Percentiles rank a stretch among this genome's conserved stretches.
Evolutionary conservation across 2,329 filamentous ascomycete species (phyloP).

Genomic region (Monosporascus sp.): DNA sequence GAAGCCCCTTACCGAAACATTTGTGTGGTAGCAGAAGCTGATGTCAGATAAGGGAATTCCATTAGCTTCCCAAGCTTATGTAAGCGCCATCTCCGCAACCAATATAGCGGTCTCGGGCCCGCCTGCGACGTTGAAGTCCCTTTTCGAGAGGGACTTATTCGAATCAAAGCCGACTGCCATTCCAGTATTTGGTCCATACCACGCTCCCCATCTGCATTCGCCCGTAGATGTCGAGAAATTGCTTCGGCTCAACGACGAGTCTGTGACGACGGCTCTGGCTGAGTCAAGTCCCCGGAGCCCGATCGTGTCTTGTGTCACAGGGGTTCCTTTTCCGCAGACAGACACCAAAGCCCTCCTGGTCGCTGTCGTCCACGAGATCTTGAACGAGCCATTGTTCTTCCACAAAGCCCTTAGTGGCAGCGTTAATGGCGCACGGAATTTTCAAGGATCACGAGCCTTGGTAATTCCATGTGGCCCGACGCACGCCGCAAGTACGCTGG

Average conservation of each 20-base stretch:
- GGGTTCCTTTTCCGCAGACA: constrained; percentile 34
- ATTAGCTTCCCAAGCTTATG: constrained; percentile 42
- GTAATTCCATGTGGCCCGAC: constrained; percentile 47
- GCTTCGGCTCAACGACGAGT: constrained; percentile 37
- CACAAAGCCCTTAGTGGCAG: constrained; percentile 44
- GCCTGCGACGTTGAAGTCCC: constrained; percentile 40
- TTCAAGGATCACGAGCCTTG: constrained; percentile 35
- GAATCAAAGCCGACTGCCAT: constrained; percentile 40
- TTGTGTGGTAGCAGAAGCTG: constrained; percentile 1
- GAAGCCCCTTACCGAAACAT: background rate
- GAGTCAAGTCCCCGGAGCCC: constrained; percentile 39
- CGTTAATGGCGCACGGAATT: constrained; percentile 35
- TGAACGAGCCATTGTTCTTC: constrained; percentile 45
- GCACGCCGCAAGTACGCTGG: constrained; percentile 42
- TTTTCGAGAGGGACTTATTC: constrained; percentile 36
- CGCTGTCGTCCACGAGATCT: constrained; percentile 41
- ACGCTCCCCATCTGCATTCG: constrained; percentile 49
- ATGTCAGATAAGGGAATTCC: constrained; percentile 32
- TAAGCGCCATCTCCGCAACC: constrained; percentile 46
- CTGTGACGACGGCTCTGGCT: constrained; percentile 33
- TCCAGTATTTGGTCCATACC: constrained; percentile 53
- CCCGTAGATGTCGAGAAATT: constrained; percentile 39
- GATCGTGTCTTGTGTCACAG: constrained; percentile 47
- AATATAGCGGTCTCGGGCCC: constrained; percentile 51
- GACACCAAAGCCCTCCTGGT: constrained; percentile 38